Base-by-base conservation (phyloP, 1,284 basidiomycete species). In the Ceratobasidium sp. region DNA sequence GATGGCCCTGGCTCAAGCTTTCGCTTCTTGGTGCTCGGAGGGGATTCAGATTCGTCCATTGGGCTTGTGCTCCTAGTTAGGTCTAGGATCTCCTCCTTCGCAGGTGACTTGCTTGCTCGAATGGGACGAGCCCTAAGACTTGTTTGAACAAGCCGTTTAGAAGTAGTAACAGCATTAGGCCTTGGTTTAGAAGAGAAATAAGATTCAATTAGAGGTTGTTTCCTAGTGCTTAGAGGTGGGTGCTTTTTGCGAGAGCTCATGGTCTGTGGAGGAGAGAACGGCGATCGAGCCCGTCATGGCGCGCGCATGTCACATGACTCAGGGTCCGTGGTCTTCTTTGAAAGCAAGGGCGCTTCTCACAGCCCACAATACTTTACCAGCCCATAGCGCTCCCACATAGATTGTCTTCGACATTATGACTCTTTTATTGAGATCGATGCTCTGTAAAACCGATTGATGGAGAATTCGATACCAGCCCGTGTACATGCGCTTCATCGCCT, bases 201-300 rank as follows among this genome's bases (percentile, higher is more conserved):
- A 23, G 47, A 52, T 21, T 54, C 28, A 21, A 66, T 7, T 21
- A 49, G 14, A 1, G 23, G 26, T 32, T 66, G 63, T n/a, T 66
- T 66, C 30, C 26, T 50, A n/a, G 28, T 35, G 13, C 30, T 38
- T 21, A 49, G 18, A 21, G 26, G 38, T 32, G 63, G 21, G 32
- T 66, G 50, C 49, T 28, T 52, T 32, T 66, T 66, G 49, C 63
- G 63, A 8, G 63, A n/a, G 49, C 63, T 66, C 63, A 66, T 66
- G 7, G 44, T 43, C 35, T 46, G 44, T 11, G 46, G 49, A 16
- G 21, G 18, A 32, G 14, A 63, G 21, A 26, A 26, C 44, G 61
- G 61, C 23, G 23, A 63, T 23, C 13, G 44, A 47, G 44, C 61
- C 61, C 61, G 61, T 30, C 43, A 13, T 52, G 49, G 16, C 49